A percentile compares a stretch with the other conserved stretches of the same genome.
phyloP scores from a whole-genome alignment of 2,329 filamentous ascomycete species.

The Curvularia lunata region DNA sequence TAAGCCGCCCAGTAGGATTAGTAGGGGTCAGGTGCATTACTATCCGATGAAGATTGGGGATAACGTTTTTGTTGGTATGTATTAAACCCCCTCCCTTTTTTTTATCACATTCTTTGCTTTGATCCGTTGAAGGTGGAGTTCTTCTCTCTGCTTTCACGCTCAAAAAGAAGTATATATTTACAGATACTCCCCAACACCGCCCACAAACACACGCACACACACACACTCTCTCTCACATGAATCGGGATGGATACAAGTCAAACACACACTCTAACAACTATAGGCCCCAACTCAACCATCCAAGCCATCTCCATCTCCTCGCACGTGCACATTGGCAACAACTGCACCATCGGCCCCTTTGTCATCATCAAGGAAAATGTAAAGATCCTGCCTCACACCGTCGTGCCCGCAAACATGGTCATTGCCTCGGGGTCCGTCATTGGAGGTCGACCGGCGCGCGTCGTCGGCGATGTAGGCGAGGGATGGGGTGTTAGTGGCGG shows the following conservation, averaged over 20 bases:
- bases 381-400: conserved; percentile 80
- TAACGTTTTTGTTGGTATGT: conserved; percentile 86
- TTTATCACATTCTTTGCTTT: not conserved
- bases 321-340: conserved; percentile 83
- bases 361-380: conserved; percentile 94
- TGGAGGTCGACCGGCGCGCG: conserved; percentile 61
- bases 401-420: conserved; percentile 87
- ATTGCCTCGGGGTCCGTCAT: conserved; percentile 92
- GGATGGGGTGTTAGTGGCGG: conserved; percentile 56
- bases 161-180: not conserved
- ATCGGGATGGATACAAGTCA: too few species aligned
- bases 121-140: too few species aligned
- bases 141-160: not conserved
- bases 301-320: conserved; percentile 83
- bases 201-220: too few species aligned
- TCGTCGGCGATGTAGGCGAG: conserved; percentile 58
- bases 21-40: conserved; percentile 76
- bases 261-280: not conserved
- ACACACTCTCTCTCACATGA: too few species aligned
- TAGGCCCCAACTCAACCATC: conserved; percentile 66
- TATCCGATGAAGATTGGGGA: conserved; percentile 93
- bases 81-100: conserved; percentile 19
- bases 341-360: conserved; percentile 81
- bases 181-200: too few species aligned
- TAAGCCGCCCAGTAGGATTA: conserved; percentile 80